Base-by-base conservation (phyloP, 169 alveolate species). In the Plasmodium gaboni region DNA sequence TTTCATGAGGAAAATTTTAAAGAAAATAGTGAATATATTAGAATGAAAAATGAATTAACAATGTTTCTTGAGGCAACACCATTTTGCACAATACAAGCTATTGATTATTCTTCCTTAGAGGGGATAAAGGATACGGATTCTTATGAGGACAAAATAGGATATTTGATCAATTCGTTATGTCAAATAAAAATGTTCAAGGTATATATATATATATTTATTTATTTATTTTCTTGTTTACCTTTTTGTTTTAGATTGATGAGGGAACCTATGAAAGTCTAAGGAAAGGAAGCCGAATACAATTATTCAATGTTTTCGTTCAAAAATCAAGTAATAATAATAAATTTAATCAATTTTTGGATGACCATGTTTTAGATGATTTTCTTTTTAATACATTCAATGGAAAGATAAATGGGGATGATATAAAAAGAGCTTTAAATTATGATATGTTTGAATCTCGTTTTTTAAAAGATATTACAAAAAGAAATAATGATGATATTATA, bases 51-150 rank as follows among this genome's bases (percentile, higher is more conserved):
- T 60, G 90, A 80, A 19, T 42, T 80, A n/a, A 42, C 13, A 6
- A 80, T 80, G 90, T 55, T 51, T 71, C 73, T 65, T 9, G 90
- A 80, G 55, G 90, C 90, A 26, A 80, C 85, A 15, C 26, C 90
- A 22, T 80, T 80, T 22, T 80, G 80, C 61, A 55, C 83, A 24
- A 24, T 80, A 48, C 90, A 80, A n/a, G 90, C 90, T 17, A 67
- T 80, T 32, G 90, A 80, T 70, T 67, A 67, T 17, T 78, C 90
- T 55, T 57, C 72, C 32, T 59, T 64, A 24, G 90, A 80, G 24
- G 17, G 51, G 51, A 80, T 80, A 67, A 80, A 71, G 60, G 83
- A 70, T 26, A 26, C 19, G n/a, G 12, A 9, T 10, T 51, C 28
- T 1, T 60, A 67, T 55, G 90, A 67, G 17, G 73, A 68, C 22